Evolutionary conservation across 495 filamentous ascomycete species (phyloP).

Genomic region (Trypethelium eluteriae): DNA sequence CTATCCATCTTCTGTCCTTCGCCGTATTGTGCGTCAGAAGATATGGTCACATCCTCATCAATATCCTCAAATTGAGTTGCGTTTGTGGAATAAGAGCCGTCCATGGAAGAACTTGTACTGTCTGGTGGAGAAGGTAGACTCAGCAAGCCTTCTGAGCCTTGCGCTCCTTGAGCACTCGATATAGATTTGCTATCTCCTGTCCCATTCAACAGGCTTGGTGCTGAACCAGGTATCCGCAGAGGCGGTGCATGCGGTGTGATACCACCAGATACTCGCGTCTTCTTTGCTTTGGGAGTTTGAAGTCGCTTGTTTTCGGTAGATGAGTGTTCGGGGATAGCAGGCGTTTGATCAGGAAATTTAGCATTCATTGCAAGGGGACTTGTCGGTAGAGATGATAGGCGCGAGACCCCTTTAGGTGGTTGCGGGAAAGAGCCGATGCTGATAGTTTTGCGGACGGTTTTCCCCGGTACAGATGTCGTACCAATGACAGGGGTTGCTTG

Average conservation of each 20-base stretch:
- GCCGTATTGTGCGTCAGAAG: slow-evolving; percentile 19
- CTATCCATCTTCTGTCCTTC: slow-evolving; percentile 36
- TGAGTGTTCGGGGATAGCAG: slow-evolving; percentile 28
- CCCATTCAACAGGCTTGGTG: slow-evolving; percentile 70
- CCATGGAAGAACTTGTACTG: slow-evolving; percentile 80
- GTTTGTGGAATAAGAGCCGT: slow-evolving; percentile 84
- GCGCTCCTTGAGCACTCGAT: slow-evolving; percentile 46
- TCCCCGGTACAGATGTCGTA: slow-evolving; percentile 44
- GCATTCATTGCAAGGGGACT: slow-evolving; percentile 50
- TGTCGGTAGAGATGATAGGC: slow-evolving; percentile 48
- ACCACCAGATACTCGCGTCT: neutral
- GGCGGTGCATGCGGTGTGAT: neutral
- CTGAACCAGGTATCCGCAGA: slow-evolving; percentile 26
- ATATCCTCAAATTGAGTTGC: slow-evolving; percentile 79
- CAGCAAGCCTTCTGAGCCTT: slow-evolving; percentile 61
- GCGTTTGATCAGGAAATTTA: slow-evolving; percentile 17
- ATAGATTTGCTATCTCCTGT: slow-evolving; percentile 68
- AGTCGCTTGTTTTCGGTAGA: slow-evolving; percentile 14
- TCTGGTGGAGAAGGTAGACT: slow-evolving; percentile 72
- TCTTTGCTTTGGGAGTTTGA: neutral
- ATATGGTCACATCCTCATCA: slow-evolving; percentile 41
- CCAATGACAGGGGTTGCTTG: slow-evolving; percentile 6
- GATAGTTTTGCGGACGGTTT: slow-evolving; percentile 70
- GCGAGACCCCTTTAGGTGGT: slow-evolving; percentile 58
- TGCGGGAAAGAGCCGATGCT: slow-evolving; percentile 92